A percentile compares a stretch with the other conserved stretches of the same genome.
Conservation (phyloP, 2,329 filamentous ascomycete species). For the Paraphaeosphaeria sporulosa region DNA sequence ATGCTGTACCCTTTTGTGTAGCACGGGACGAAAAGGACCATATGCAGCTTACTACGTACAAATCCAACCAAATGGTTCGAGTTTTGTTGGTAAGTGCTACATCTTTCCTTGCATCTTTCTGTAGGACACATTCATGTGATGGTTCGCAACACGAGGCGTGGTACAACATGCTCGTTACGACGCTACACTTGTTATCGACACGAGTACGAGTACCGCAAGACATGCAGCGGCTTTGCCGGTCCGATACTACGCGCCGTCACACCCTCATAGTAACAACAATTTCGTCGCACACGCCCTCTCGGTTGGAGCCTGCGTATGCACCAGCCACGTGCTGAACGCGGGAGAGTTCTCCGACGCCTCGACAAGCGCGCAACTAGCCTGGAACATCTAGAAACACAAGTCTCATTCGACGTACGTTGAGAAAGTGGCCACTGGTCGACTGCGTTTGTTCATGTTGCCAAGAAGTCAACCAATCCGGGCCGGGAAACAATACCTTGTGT, state of each 20-base stretch:
- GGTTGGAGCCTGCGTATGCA: not conserved
- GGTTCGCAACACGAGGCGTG: not conserved
- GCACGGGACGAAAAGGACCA: constrained; percentile 80
- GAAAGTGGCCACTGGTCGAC: not conserved
- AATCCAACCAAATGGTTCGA: constrained; percentile 70
- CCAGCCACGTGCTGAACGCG: not conserved
- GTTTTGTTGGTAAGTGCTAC: constrained; percentile 71
- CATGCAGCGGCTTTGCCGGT: not conserved
- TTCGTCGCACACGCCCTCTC: constrained; percentile 1
- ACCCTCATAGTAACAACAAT: not conserved
- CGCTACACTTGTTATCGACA: not conserved
- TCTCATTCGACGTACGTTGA: not conserved
- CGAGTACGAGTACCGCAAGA: not conserved
- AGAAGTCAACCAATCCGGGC: not conserved
- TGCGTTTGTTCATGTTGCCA: not conserved
- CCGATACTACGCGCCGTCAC: not conserved
- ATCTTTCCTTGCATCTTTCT: constrained; percentile 9
- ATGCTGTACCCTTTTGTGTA: constrained; percentile 59
- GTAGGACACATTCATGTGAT: constrained; percentile 6
- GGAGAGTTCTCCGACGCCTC: not conserved
- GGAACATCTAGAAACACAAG: not conserved
- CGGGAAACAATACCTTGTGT: not conserved
- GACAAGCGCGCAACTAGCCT: not conserved
- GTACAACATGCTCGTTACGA: not conserved
- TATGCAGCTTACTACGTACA: constrained; percentile 79